phyloP scores from a whole-genome alignment of 2,329 filamentous ascomycete genomes.

The Didymella lethalis region DNA sequence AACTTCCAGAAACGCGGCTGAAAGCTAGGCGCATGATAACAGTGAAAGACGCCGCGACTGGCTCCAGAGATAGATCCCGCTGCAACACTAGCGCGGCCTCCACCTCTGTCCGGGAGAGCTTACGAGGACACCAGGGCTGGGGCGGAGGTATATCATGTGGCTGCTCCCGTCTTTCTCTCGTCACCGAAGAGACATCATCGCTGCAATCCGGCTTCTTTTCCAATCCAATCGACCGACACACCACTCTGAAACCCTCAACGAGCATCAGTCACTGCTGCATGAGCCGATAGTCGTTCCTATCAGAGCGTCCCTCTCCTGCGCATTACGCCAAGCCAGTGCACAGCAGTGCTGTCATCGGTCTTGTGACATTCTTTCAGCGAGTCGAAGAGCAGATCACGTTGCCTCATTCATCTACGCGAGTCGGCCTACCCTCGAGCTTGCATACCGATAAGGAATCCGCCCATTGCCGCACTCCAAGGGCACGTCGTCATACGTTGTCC shows the following conservation, averaged over 20 bases:
- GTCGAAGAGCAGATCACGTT: conserved; percentile 37
- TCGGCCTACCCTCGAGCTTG: conserved; percentile 30
- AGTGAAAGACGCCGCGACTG: conserved; percentile 30
- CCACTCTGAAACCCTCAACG: conserved; percentile 5
- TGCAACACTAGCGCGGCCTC: conserved; percentile 37
- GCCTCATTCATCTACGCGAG: conserved; percentile 30
- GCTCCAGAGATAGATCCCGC: conserved; percentile 33
- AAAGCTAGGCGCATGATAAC: conserved; percentile 27
- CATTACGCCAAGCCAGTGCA: conserved; percentile 43
- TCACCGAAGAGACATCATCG: conserved; percentile 10
- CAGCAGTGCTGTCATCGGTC: conserved; percentile 44
- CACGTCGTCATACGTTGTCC: conserved; percentile 31
- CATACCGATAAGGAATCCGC: conserved; percentile 32
- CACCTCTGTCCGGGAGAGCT: conserved; percentile 35
- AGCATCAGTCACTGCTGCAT: conserved; percentile 9
- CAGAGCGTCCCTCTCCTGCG: conserved; percentile 25
- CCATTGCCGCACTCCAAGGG: conserved; percentile 28
- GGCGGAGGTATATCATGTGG: conserved; percentile 48
- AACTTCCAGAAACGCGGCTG: conserved; percentile 11
- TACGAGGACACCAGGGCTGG: conserved; percentile 34
- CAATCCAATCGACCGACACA: conserved; percentile 1
- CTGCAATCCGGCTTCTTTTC: conserved; percentile 2
- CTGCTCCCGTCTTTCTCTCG: conserved; percentile 27
- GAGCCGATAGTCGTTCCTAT: conserved; percentile 11
- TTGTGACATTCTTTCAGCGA: conserved; percentile 42